Conservation (phyloP, 495 filamentous ascomycete species). For the Astrothelium subdiscretum region DNA sequence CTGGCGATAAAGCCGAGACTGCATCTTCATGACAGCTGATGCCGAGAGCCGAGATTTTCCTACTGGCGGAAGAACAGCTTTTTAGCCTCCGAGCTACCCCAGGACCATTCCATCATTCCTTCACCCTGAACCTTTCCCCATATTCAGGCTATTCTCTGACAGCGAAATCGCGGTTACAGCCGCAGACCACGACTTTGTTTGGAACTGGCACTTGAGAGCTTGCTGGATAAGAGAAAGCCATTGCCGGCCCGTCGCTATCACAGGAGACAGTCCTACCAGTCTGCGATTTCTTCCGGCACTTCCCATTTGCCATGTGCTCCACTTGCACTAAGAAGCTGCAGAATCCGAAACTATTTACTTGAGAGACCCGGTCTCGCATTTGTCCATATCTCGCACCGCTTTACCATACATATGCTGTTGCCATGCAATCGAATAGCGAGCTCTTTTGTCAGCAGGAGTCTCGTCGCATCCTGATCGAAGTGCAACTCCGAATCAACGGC, state of each 20-base stretch:
- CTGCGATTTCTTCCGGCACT: not conserved
- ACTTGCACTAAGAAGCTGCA: not conserved
- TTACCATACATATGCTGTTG: not conserved
- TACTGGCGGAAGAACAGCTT: not conserved
- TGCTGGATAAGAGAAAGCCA: not conserved
- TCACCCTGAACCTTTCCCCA: not conserved
- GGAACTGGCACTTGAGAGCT: not conserved
- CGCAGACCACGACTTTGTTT: not conserved
- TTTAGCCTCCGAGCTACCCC: not conserved
- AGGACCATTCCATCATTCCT: not conserved
- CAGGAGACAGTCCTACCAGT: not conserved
- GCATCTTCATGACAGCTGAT: not conserved
- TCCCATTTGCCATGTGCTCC: not conserved
- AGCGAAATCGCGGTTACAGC: not conserved
- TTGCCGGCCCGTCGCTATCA: not conserved
- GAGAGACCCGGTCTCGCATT: not conserved
- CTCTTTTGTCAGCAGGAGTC: slow-evolving; percentile 2
- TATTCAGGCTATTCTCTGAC: not conserved
- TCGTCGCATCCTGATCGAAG: slow-evolving; percentile 21
- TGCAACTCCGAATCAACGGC: slow-evolving; percentile 23
- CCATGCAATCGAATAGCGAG: slow-evolving; percentile 1
- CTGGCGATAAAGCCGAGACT: too few species aligned
- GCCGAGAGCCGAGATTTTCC: not conserved
- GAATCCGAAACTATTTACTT: not conserved
- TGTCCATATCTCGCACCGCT: not conserved